Evolutionary conservation across 2,329 filamentous ascomycete species (phyloP).

Genomic region (Penicillium sp.): DNA sequence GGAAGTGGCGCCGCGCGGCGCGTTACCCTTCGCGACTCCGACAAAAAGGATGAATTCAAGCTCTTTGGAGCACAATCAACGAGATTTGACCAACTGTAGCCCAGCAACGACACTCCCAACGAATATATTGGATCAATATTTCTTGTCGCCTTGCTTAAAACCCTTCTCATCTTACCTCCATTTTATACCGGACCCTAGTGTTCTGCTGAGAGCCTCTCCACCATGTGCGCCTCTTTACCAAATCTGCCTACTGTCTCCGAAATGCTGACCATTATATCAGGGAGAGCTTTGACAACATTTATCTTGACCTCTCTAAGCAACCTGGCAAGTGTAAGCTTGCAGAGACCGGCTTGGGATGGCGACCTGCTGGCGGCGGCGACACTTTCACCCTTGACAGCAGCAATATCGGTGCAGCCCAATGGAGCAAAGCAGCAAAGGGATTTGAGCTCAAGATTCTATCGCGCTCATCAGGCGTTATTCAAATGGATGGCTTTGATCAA

Average conservation of each 20-base stretch:
- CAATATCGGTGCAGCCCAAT: constrained; percentile 86
- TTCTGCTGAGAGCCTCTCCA: constrained; percentile 1
- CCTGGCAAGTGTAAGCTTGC: constrained; percentile 92
- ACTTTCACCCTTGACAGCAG: constrained; percentile 90
- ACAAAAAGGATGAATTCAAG: constrained; percentile 1
- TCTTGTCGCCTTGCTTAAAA: neutral
- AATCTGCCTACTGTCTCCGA: neutral
- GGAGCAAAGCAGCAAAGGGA: constrained; percentile 90
- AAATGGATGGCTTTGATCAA: constrained; percentile 92
- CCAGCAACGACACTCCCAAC: neutral
- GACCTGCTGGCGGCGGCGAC: constrained; percentile 82
- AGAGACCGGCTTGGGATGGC: constrained; percentile 95
- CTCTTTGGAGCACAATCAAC: neutral
- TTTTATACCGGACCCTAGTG: neutral
- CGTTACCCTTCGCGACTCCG: neutral
- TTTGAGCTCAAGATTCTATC: constrained; percentile 93
- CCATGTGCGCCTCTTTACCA: constrained; percentile 4
- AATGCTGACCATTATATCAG: constrained; percentile 41
- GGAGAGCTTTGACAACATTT: constrained; percentile 98
- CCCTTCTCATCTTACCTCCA: too few species aligned
- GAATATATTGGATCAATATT: neutral
- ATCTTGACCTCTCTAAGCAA: constrained; percentile 92
- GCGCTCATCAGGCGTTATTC: constrained; percentile 81
- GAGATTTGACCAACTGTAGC: neutral
- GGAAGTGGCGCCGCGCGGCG: constrained; percentile 7